Percentiles rank a stretch among this genome's conserved stretches.
These are phyloP conservation scores for Corrigiola litoralis DNA, from an alignment of 179 eudicot genomes.

Conservation along the genomic window DNA sequence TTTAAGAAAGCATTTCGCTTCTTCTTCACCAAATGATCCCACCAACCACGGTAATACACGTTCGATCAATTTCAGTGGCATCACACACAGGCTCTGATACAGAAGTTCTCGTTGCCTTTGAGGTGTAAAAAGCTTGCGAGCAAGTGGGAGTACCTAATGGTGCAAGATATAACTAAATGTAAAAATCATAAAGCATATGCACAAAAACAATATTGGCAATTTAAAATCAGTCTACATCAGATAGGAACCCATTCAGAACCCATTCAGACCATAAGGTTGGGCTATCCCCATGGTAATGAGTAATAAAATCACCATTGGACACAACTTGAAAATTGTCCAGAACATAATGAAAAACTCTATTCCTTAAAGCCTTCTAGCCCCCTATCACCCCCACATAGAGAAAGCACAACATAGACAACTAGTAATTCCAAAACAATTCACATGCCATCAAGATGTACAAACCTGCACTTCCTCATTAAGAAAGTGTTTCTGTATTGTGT, in stretches of 20 bases:
- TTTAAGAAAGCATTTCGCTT: constrained; percentile 60
- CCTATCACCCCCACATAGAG: background rate
- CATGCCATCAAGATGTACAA: constrained; percentile 11
- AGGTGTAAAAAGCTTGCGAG: constrained; percentile 61
- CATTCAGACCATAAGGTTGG: background rate
- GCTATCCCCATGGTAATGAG: background rate
- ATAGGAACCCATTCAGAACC: background rate
- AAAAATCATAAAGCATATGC: background rate
- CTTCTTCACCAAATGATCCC: constrained; percentile 65
- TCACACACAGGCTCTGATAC: constrained; percentile 81
- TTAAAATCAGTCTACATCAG: background rate
- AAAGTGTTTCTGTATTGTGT: constrained; percentile 71
- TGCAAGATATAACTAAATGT: background rate
- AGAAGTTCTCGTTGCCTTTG: constrained; percentile 74
- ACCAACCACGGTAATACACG: constrained; percentile 93
- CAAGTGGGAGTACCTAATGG: constrained; percentile 79
- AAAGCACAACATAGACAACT: background rate
- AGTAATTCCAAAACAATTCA: background rate
- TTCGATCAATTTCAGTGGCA: constrained; percentile 85
- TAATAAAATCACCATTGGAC: background rate
- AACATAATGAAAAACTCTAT: background rate
- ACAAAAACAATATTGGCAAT: background rate
- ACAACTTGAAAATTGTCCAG: background rate
- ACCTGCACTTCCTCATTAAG: constrained; percentile 86
- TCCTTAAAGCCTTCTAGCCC: background rate